Evolutionary conservation across 169 alveolate genomes (phyloP), one percentile per base, ranked within the genome.

Genomic region (Eimeria mitis): DNA sequence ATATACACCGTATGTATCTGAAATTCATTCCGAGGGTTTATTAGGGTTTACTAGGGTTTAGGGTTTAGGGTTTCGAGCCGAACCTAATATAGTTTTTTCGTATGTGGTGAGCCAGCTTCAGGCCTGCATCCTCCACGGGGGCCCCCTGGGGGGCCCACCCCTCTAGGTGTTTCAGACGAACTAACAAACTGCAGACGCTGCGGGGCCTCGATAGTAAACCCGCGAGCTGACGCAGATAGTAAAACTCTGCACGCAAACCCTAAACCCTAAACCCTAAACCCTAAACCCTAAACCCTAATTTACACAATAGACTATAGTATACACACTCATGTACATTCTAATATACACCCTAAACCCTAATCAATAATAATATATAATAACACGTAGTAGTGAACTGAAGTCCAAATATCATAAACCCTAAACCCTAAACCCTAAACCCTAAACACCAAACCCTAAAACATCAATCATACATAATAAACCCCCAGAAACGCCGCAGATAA

Each of bases 61-160:
- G 89, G 89, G 89, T 47, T 79, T 79, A 79, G 89, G 89, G 76
- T 83, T 59, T 83, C 40, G 61, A 79, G 61, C 23, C n/a, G n/a
- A 59, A 79, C 95, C 95, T 25, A 21, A 91, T 79, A 40, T 91
- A 91, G 61, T 91, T 91, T 42, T 65, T 76, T 1, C 95, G 76
- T 23, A 91, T 91, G 47, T 91, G 95, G 59, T 79, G 91, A 37
- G 95, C 91, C 7, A 91, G 76, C 68, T 87, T 85, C 91, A 91
- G 59, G 73, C 95, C 95, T 0, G 95, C 95, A 70, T 91, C 91
- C 63, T 91, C 91, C 28, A 91, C 95, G 8, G 95, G 95, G 47
- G 95, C 95, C 37, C 91, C 95, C 23, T 78, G 76, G 28, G 95
- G 95, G 6, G 56, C 70, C 95, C 95, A 91, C 21, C 87, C 19